Base-by-base conservation (phyloP, 2,329 filamentous ascomycete genomes). In the Aschersonia sp. region DNA sequence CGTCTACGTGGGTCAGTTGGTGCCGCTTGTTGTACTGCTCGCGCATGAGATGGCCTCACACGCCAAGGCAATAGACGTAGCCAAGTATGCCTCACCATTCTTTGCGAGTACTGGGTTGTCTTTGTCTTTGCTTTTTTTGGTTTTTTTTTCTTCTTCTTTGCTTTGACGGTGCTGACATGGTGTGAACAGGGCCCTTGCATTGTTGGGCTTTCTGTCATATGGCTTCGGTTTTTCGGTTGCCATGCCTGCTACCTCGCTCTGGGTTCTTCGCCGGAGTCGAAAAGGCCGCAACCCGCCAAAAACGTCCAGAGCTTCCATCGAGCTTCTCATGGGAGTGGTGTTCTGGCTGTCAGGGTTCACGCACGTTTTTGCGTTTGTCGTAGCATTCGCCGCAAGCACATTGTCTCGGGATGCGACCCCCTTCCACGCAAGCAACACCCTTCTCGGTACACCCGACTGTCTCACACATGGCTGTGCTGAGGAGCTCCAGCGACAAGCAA, bases 1-100 rank as follows among this genome's bases (percentile, higher is more conserved):
- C 12, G 47, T 52, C 35, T 52, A 52, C 45, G 30, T 49, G 8
- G 43, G 47, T n/a, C 51, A 52, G 14, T 31, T 52, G 5, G 32
- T 48, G 1, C 45, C 47, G 0, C 48, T 52, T 14, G 22, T 41
- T 5, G n/a, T 49, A 4, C 45, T 51, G 6, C 30, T 47, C 10
- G n/a, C 50, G 6, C 40, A 48, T 6, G 48, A 49, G 41, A 6
- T n/a, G 5, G 6, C 32, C 1, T 6, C 46, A 12, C 5, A 41
- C 8, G 32, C 11, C 6, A 22, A 14, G 30, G 4, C n/a, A 14
- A 9, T 45, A 10, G 11, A 11, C 30, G 14, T 30, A 5, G n/a
- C 41, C 5, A 37, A 37, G 49, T 50, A 47, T 29, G 49, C 42
- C 22, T 22, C 22, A 22, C 22, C 22, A 22, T 22, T 22, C 22